Conservation (phyloP, 2,329 filamentous ascomycete genomes). For the Xylariales sp. region DNA sequence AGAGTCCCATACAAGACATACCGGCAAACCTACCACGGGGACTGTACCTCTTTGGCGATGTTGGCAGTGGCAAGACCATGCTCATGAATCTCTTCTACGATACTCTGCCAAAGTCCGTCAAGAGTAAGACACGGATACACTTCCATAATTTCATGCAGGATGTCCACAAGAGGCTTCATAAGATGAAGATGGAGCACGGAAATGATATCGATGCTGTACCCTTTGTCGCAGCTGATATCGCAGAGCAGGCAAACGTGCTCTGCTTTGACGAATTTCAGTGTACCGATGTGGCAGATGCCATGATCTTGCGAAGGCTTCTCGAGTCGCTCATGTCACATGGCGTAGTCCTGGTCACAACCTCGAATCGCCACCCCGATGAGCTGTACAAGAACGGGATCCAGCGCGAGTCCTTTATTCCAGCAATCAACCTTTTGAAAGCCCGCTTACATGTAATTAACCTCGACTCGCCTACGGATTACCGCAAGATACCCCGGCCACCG, state of each 20-base stretch:
- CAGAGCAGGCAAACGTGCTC: constrained; percentile 75
- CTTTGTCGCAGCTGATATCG: constrained; percentile 92
- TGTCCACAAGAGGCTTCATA: constrained; percentile 85
- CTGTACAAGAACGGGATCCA: constrained; percentile 98
- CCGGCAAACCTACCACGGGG: constrained; percentile 77
- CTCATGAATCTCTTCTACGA: constrained; percentile 98
- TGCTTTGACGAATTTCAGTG: constrained; percentile 99
- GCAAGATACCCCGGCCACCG: constrained; percentile 89
- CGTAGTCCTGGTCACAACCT: constrained; percentile 94
- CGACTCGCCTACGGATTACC: constrained; percentile 92
- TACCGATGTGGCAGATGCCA: constrained; percentile 96
- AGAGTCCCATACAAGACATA: constrained; percentile 46
- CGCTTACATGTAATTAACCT: constrained; percentile 88
- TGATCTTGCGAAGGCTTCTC: constrained; percentile 87
- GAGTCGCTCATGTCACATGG: constrained; percentile 93
- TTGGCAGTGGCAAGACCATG: constrained; percentile 98
- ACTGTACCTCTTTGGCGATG: constrained; percentile 92
- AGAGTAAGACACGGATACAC: constrained; percentile 85
- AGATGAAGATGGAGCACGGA: constrained; percentile 83
- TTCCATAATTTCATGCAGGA: constrained; percentile 99
- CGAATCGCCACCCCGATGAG: constrained; percentile 93
- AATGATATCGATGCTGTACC: constrained; percentile 87
- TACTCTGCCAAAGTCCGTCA: constrained; percentile 75
- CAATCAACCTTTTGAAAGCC: constrained; percentile 85
- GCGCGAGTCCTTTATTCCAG: constrained; percentile 89